Evolutionary conservation across 768 basidiomycete species (phyloP), one percentile per base, ranked within the genome.

Genomic region (Kwoniella sp.): DNA sequence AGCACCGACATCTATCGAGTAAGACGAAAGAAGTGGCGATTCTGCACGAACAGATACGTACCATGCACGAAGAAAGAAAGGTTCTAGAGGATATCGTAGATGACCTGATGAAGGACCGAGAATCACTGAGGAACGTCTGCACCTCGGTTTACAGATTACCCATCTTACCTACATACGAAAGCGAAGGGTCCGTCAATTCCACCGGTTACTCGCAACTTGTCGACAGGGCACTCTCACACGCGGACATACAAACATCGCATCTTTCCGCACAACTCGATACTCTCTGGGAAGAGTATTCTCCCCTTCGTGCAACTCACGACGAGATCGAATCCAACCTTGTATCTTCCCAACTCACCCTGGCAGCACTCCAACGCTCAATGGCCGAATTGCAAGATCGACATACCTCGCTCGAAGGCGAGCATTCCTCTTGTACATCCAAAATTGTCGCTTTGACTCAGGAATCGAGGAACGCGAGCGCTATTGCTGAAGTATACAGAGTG

Each of bases 361-460:
- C 52, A 1, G 55, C 57, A 24, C 58, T 70, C 1, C 64, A 65
- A 37, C 21, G 40, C 7, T 64, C 67, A 0, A 57, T 66, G 37
- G 52, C 59, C 0, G 51, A 68, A 6, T 40, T 70, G 6, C 33
- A 65, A 44, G 40, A 21, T 46, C 53, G 3, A 26, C 46, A 9
- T 63, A 68, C 29, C 57, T 53, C 1, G 58, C 40, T 15, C 40
- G 68, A 24, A 47, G 60, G 8, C 2, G 21, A 21, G 47, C 69
- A 71, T 52, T 33, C 50, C 9, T 55, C 69, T 3, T 73, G 72
- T 48, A 50, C 22, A 2, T 21, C 26, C 25, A 22, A 29, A 13
- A 49, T 63, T 6, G 26, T 22, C 12, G 17, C 25, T 2, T 44
- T 60, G 5, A 30, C 25, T 9, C 19, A 15, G 4, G 10, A 44